Conservation (phyloP, 352 stramenopile species). For the Pythium aquatile region DNA sequence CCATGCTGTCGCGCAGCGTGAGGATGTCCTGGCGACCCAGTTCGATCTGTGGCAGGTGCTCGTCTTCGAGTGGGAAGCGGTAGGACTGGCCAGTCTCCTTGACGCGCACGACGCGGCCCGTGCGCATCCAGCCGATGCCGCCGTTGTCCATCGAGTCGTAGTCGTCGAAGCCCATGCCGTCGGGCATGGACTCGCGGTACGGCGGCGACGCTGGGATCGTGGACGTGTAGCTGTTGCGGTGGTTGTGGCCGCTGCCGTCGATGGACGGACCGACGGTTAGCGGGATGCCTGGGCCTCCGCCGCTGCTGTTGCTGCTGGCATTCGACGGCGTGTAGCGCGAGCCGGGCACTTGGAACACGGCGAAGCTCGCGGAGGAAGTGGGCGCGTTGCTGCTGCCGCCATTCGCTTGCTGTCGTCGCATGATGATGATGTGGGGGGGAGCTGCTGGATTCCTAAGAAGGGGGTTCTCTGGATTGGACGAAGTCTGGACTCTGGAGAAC, state of each 20-base stretch:
- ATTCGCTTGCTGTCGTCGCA: slow-evolving; percentile 26
- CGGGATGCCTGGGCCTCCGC: slow-evolving; percentile 9
- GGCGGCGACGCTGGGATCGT: slow-evolving; percentile 26
- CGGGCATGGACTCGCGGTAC: slow-evolving; percentile 23
- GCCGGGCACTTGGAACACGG: slow-evolving; percentile 64
- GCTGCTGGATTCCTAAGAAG: slow-evolving; percentile 5
- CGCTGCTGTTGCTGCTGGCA: slow-evolving; percentile 18
- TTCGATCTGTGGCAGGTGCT: slow-evolving; percentile 47
- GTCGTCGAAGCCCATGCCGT: slow-evolving; percentile 21
- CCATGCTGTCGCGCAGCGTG: slow-evolving; percentile 35
- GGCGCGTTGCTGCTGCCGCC: not conserved
- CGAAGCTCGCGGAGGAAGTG: slow-evolving; percentile 41
- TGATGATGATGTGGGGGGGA: not conserved
- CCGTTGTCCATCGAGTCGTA: slow-evolving; percentile 42
- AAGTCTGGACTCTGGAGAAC: slow-evolving; percentile 8
- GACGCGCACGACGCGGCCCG: slow-evolving; percentile 64
- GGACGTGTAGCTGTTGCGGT: slow-evolving; percentile 28
- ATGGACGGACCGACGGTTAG: slow-evolving; percentile 25
- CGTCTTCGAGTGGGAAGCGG: slow-evolving; percentile 64
- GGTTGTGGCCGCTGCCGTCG: slow-evolving; percentile 4
- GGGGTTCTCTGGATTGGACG: not conserved
- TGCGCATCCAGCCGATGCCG: slow-evolving; percentile 64
- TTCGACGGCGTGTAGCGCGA: slow-evolving; percentile 27
- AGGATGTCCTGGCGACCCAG: slow-evolving; percentile 23
- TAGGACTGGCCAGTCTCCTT: slow-evolving; percentile 73